Evolutionary conservation across 2,329 filamentous ascomycete species (phyloP), one percentile per base, ranked within the genome.

Genomic region (Colletotrichum sp.): DNA sequence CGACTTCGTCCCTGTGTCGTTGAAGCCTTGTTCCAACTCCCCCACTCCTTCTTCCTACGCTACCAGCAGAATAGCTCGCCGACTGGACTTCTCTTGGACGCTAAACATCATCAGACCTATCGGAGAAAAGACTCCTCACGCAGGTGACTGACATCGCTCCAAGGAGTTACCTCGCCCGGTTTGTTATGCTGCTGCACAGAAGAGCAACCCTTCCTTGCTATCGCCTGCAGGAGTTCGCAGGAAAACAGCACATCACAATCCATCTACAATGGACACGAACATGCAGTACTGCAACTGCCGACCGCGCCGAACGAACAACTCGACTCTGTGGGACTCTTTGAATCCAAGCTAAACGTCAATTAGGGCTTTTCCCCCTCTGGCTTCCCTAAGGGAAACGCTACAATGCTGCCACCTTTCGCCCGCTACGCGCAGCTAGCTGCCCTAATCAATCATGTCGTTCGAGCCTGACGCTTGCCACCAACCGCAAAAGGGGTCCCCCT

Each of bases 161-260:
- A 18, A 48, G 71, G 71, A 74, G 32, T 48, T 13, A 39, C 68
- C 61, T 72, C 61, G 72, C 14, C 14, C 12, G 26, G 43, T 21
- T 26, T 65, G 26, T 7, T 32, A 28, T 28, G 68, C 60, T 36
- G 14, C 30, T 39, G 30, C 60, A 34, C 12, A 52, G 9, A 43
- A 39, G 63, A 24, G 12, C 68, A 60, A 26, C 24, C 24, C 24
- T 64, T 64, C 55, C 69, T 66, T 39, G 55, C 60, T n/a, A 59
- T 36, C 16, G 64, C 71, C 57, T 60, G 71, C 74, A 76, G 70
- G 71, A 68, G 71, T 76, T 76, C 70, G 70, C 74, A 74, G 69
- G 69, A 68, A 60, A 32, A 57, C 36, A 57, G n/a, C 39, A 60
- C 52, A 26, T 68, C 48, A 60, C 52, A 39, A 32, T 21, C 30